These are phyloP conservation scores for Penicillium herquei DNA, from an alignment of 495 filamentous ascomycete genomes.

Conservation along the genomic window DNA sequence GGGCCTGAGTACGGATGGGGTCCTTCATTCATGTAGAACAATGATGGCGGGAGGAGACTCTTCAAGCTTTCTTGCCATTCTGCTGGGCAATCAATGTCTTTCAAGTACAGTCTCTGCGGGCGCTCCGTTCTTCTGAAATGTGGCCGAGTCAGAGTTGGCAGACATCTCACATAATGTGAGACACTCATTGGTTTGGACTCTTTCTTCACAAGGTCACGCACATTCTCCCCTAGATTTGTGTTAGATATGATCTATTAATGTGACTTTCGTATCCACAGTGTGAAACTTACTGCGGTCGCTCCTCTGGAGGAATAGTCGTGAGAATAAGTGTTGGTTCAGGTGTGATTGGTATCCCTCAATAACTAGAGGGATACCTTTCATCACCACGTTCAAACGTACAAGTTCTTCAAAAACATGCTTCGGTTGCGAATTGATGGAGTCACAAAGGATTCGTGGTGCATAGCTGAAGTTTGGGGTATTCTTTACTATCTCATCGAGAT, in stretches of 20 bases:
- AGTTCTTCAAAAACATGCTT: no score
- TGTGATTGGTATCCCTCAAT: no score
- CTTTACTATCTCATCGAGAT: no score
- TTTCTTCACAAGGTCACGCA: constrained; percentile 70
- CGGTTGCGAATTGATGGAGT: no score
- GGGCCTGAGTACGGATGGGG: constrained; percentile 54
- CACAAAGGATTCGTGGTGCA: no score
- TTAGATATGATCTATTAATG: constrained; percentile 10
- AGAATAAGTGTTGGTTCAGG: no score
- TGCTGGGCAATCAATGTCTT: constrained; percentile 89
- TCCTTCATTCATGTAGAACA: constrained; percentile 86
- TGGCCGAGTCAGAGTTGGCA: constrained; percentile 71
- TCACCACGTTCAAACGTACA: no score
- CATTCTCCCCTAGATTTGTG: constrained; percentile 52
- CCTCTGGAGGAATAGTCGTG: no score
- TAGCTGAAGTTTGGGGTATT: no score
- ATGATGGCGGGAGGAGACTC: constrained; percentile 67
- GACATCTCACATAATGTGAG: constrained; percentile 81
- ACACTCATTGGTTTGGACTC: constrained; percentile 75
- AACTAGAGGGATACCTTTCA: no score
- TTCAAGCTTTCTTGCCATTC: constrained; percentile 79
- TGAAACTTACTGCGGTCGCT: not conserved
- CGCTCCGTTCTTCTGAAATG: constrained; percentile 62
- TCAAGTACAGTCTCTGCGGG: constrained; percentile 85
- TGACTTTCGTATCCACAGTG: no score